phyloP scores from a whole-genome alignment of 495 filamentous ascomycete genomes.

The Tuber indicum region DNA sequence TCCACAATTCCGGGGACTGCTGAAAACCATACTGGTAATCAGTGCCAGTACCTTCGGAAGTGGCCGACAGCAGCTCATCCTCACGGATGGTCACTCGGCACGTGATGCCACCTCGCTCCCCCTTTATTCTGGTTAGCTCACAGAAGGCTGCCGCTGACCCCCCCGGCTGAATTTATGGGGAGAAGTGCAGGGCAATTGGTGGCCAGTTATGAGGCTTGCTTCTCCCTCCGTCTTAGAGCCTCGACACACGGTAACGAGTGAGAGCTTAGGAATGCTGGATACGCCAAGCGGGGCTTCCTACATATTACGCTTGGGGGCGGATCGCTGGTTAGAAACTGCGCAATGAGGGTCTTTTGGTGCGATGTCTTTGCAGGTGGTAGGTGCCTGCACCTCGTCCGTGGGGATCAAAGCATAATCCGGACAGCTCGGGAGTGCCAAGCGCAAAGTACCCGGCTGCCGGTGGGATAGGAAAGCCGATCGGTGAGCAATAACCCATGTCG shows the following conservation, averaged over 20 bases:
- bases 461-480: neutral
- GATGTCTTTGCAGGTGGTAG: neutral
- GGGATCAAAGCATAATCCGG: neutral
- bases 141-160: neutral
- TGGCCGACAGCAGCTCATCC: neutral
- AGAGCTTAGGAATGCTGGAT: neutral
- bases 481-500: neutral
- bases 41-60: neutral
- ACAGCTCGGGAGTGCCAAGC: neutral
- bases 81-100: neutral
- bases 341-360: neutral
- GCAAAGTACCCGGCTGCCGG: neutral
- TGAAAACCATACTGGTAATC: neutral
- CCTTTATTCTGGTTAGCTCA: neutral
- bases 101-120: neutral
- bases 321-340: neutral
- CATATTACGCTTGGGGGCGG: neutral
- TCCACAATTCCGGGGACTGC: neutral
- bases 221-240: neutral
- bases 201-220: neutral
- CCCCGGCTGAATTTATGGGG: neutral
- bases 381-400: neutral
- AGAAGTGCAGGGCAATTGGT: neutral
- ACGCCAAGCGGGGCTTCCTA: neutral
- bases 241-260: neutral